Base-by-base conservation (phyloP, 768 basidiomycete species). In the Russula foetens region DNA sequence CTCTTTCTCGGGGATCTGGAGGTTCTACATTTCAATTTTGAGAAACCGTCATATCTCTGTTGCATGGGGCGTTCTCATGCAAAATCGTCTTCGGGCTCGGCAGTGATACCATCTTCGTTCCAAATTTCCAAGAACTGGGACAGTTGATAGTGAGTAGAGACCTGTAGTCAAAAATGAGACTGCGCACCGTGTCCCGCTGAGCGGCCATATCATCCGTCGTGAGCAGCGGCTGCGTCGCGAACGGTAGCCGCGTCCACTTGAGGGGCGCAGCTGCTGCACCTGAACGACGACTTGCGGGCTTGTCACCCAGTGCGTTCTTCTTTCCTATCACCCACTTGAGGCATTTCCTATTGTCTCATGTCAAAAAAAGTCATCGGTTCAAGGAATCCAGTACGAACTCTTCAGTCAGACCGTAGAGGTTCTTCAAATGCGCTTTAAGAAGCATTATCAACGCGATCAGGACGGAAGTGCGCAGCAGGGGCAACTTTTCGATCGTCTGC, bases 281-380 rank as follows among this genome's bases (percentile, higher is more conserved):
- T 64, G 85, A 76, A 28, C 83, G 82, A 66, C 82, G 84, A 2
- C 76, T 71, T 5, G 85, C 90, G 15, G 88, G 80, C 68, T 85
- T 90, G 71, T 99, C 96, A 1, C 95, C 95, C 3, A 88, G 71
- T 0, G 90, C 84, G 56, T 84, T 91, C 74, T 98, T 98, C 80
- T 98, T 98, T 21, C 88, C 88, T 5, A 85, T 72, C 4, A 85
- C 80, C 69, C 90, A 97, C 72, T 94, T 98, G 48, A 80, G 77
- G 65, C 93, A 93, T 89, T 97, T 98, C 46, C 94, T 97, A 59
- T 24, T 19, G 55, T 29, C 15, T 45, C 53, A 38, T 45, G 46
- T 56, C 23, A 56, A 33, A 44, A 58, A 33, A 43, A 4, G 24
- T 19, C 11, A 19, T n/a, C 17, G 4, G 2, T 8, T 8, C 4